A percentile compares a stretch with the other conserved stretches of the same genome.
Conservation (phyloP, 805 yeast genomes). For the Metschnikowia koreensis region DNA sequence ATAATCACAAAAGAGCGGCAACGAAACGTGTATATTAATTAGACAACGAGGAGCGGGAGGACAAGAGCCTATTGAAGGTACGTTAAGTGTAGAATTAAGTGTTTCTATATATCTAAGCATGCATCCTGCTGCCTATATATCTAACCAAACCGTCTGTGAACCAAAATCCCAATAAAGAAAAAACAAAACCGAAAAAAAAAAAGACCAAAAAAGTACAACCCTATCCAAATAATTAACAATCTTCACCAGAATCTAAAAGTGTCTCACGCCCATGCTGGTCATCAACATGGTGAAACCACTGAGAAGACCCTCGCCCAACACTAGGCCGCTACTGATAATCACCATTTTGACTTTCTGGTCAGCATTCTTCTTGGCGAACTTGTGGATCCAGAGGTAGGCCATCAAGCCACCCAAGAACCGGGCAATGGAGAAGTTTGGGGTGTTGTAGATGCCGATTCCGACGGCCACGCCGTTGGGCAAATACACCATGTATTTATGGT, state of each 20-base stretch:
- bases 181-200: neutral
- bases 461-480: conserved; percentile 96
- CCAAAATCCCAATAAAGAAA: no score
- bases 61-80: neutral
- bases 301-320: conserved; percentile 89
- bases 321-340: conserved; percentile 87
- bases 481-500: conserved; percentile 47
- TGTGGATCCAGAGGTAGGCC: conserved; percentile 54
- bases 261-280: conserved; percentile 53
- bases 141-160: no score
- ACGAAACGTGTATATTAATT: neutral
- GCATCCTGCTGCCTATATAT: no score
- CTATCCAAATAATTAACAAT: neutral
- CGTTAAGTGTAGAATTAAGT: neutral
- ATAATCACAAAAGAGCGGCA: no score
- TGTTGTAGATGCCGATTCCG: conserved; percentile 92
- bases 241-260: conserved; percentile 17
- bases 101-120: neutral
- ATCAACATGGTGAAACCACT: conserved; percentile 79
- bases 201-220: neutral
- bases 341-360: conserved; percentile 68
- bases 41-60: neutral
- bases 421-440: conserved; percentile 91
- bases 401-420: conserved; percentile 85
- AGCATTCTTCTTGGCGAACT: conserved; percentile 26